A percentile compares a stretch with the other conserved stretches of the same genome.
Evolutionary conservation across 495 filamentous ascomycete species (phyloP).

Genomic region (Pseudomonodictys pantanalensis): DNA sequence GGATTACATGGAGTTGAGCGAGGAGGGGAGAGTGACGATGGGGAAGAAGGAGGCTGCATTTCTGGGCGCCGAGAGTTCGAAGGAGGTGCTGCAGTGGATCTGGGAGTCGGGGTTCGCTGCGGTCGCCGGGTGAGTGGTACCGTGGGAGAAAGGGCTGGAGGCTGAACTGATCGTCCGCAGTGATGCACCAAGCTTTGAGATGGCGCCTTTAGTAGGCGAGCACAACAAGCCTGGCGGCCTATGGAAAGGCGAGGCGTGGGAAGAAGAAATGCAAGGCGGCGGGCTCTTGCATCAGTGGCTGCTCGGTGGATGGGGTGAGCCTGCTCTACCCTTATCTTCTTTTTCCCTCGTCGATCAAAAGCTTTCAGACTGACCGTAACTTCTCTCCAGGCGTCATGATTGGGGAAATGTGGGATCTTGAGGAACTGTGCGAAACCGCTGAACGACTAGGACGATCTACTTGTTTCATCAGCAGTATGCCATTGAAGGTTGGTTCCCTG

Average conservation of each 20-base stretch:
- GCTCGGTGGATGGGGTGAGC: constrained; percentile 23
- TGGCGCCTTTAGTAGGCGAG: constrained; percentile 19
- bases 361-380: background rate
- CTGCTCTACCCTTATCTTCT: background rate
- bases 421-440: constrained; percentile 10
- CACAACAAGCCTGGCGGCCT: constrained; percentile 21
- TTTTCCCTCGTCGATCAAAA: background rate
- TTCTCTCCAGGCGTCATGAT: constrained; percentile 17
- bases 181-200: constrained; percentile 29
- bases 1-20: constrained; percentile 36
- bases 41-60: constrained; percentile 42
- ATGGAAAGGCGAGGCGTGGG: constrained; percentile 28
- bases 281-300: constrained; percentile 27
- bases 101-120: constrained; percentile 33
- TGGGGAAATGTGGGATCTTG: constrained; percentile 35
- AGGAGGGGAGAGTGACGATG: constrained; percentile 39
- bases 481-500: constrained; percentile 30
- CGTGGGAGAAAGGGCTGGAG: background rate
- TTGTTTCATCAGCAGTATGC: constrained; percentile 30
- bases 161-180: background rate
- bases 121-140: constrained; percentile 3
- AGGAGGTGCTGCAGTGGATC: constrained; percentile 42
- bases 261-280: constrained; percentile 29
- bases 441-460: constrained; percentile 13
- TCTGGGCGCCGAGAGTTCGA: constrained; percentile 52